Evolutionary conservation across 495 filamentous ascomycete species (phyloP).

Genomic region (Filosporella fistucella): DNA sequence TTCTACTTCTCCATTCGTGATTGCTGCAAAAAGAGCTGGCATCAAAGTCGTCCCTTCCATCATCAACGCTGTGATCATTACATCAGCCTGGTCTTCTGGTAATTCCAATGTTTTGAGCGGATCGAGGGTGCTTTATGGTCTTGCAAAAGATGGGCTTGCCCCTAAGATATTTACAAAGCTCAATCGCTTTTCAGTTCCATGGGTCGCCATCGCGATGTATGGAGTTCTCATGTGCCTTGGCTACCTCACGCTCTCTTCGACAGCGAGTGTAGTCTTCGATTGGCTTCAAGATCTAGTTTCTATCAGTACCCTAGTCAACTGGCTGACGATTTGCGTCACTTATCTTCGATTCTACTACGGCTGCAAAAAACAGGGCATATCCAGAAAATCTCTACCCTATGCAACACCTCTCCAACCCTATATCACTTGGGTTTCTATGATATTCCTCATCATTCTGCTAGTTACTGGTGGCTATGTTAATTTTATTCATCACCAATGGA

Average conservation of each 20-base stretch:
- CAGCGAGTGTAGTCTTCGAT: slow-evolving; percentile 50
- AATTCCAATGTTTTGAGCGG: slow-evolving; percentile 71
- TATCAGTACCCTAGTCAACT: slow-evolving; percentile 53
- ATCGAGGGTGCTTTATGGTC: slow-evolving; percentile 65
- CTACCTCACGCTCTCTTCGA: slow-evolving; percentile 62
- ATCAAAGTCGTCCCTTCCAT: slow-evolving; percentile 65
- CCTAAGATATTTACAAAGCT: slow-evolving; percentile 52
- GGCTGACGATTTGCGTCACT: slow-evolving; percentile 47
- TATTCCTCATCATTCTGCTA: slow-evolving; percentile 44
- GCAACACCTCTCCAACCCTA: slow-evolving; percentile 56
- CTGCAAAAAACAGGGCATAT: slow-evolving; percentile 48
- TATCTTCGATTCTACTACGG: slow-evolving; percentile 55
- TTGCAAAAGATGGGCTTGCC: slow-evolving; percentile 60
- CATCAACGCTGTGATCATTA: slow-evolving; percentile 70
- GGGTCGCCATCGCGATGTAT: slow-evolving; percentile 48
- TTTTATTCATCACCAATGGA: slow-evolving; percentile 12
- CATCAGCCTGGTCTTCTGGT: slow-evolving; percentile 58
- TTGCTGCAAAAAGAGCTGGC: slow-evolving; percentile 54
- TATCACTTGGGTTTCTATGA: slow-evolving; percentile 50
- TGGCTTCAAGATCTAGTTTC: slow-evolving; percentile 60
- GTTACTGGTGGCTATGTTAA: slow-evolving; percentile 11
- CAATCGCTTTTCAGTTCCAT: slow-evolving; percentile 55
- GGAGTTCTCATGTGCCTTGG: slow-evolving; percentile 51
- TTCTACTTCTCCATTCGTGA: slow-evolving; percentile 59
- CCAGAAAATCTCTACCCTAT: slow-evolving; percentile 50